phyloP scores from a whole-genome alignment of 1,284 basidiomycete species.

The Hemileia vastatrix region DNA sequence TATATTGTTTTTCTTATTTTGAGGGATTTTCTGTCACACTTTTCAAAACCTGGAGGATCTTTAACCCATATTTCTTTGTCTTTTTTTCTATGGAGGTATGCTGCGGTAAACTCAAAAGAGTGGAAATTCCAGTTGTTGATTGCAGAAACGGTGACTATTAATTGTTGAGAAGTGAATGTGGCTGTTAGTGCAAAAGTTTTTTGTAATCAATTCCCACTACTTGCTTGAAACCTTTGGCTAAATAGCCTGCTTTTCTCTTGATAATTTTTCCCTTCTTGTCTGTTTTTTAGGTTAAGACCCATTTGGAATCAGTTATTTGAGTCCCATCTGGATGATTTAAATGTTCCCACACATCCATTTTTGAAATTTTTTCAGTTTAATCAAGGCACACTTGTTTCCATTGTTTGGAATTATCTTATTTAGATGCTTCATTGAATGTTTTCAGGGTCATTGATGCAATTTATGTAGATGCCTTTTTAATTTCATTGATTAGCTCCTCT shows the following conservation, averaged over 20 bases:
- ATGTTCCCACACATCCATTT: no score
- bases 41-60: neutral
- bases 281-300: neutral
- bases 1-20: constrained; percentile 1
- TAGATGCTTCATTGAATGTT: no score
- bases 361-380: no score
- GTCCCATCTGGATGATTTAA: no score
- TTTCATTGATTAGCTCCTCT: no score
- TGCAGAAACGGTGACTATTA: neutral
- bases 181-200: constrained; percentile 4
- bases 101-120: constrained; percentile 1
- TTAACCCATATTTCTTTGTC: neutral
- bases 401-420: no score
- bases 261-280: no score
- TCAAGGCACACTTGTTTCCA: no score
- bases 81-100: constrained; percentile 2
- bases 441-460: no score
- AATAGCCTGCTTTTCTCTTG: neutral
- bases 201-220: neutral
- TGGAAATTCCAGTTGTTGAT: neutral
- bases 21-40: neutral
- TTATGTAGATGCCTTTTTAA: no score
- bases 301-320: neutral
- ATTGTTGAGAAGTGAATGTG: neutral
- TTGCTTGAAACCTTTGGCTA: neutral